Base-by-base conservation (phyloP, 495 filamentous ascomycete genomes). In the Lindgomyces ingoldianus region DNA sequence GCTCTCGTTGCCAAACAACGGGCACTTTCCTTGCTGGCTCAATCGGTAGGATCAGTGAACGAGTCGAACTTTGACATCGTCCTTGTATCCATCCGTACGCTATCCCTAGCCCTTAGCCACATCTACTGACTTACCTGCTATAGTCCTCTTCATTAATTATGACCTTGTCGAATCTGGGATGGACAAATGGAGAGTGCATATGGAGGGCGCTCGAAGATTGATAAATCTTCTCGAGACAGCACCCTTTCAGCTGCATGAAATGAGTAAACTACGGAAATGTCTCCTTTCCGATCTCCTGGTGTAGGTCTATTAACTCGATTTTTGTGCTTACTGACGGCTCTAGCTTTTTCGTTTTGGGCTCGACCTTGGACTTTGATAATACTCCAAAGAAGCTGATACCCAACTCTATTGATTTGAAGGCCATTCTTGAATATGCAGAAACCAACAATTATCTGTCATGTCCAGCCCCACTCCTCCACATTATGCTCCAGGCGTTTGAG, bases 381-480 rank as follows among this genome's bases (percentile, higher is more conserved):
- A 26, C 21, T 10, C 42, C 55, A 3, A 14, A 47, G 14, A 60
- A 42, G 29, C 46, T 65, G 9, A 41, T 58, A 2, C 56, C 55
- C 6, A 25, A 57, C 26, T 50, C 29, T 22, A 53, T 69, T 44
- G 62, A 65, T 12, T 19, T 62, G 3, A 29, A 57, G n/a, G 44
- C 67, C 10, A 59, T 70, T 8, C 39, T 70, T 2, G 46, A 59
- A 16, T 66, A 63, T 33, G 67, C 67, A 3, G 62, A 70, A 33
- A 59, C 57, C 14, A 70, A 70, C 63, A 70, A 70, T 58, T 70
- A 62, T 30, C 53, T 70, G 0, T 70, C 67, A 16, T 70, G 57
- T 24, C 67, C 67, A 8, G 57, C 27, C 21, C 52, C 63, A 9
- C 63, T 70, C 10, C 57, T 70, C 10, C 8, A 53, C 8, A 63